Conservation (phyloP, 1,284 basidiomycete species). For the Ganoderma meredithae region DNA sequence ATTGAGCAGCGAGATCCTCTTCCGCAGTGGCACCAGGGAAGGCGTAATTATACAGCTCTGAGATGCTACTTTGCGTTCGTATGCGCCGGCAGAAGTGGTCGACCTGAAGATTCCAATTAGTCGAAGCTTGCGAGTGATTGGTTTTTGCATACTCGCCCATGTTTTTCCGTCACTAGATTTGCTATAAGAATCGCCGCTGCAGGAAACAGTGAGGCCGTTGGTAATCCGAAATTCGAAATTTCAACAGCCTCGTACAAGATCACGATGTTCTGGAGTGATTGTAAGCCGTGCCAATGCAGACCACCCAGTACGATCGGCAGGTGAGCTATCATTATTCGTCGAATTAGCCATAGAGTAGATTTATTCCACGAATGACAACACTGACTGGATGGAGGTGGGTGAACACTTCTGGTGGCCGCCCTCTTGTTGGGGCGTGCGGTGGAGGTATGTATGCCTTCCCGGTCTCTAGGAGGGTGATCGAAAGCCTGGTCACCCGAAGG, state of each 20-base stretch:
- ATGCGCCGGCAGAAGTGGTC: background rate
- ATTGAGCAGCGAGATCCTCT: slow-evolving; percentile 30
- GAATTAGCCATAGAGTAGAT: background rate
- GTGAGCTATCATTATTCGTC: background rate
- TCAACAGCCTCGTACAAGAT: slow-evolving; percentile 13
- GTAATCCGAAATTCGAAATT: too few relatives aligned
- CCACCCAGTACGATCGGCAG: slow-evolving; percentile 18
- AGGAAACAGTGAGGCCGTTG: too few relatives aligned
- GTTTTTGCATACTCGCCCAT: slow-evolving; percentile 16
- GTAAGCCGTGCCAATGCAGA: slow-evolving; percentile 14
- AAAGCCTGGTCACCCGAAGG: background rate
- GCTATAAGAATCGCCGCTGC: slow-evolving; percentile 27
- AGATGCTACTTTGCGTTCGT: background rate
- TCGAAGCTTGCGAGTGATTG: background rate
- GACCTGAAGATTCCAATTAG: background rate
- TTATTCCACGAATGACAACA: background rate
- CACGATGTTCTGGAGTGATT: slow-evolving; percentile 17
- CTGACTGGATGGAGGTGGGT: background rate
- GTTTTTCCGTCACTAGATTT: slow-evolving; percentile 14
- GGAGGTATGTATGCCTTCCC: too few relatives aligned
- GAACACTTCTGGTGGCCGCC: background rate
- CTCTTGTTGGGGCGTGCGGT: background rate
- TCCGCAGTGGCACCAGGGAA: slow-evolving; percentile 32
- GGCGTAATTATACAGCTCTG: slow-evolving; percentile 28
- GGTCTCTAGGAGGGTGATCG: background rate